phyloP scores from a whole-genome alignment of 345 rosid species.

The Raphanus raphanistrum region DNA sequence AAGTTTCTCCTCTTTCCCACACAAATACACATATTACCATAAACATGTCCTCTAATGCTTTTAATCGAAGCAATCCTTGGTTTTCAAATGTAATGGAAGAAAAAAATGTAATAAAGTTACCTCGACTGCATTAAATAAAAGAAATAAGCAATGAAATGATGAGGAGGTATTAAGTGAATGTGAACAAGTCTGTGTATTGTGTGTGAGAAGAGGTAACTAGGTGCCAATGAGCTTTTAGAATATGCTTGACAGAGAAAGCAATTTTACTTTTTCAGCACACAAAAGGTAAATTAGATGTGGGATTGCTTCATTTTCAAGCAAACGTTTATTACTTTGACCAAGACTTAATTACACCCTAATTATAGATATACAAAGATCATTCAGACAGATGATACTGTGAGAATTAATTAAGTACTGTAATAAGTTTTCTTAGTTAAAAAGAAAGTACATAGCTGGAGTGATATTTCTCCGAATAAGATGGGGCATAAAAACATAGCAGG shows the following conservation, averaged over 20 bases:
- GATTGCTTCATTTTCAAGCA: neutral
- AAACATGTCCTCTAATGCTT: constrained; percentile 39
- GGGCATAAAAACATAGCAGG: neutral
- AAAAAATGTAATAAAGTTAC: constrained; percentile 21
- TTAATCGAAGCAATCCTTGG: constrained; percentile 35
- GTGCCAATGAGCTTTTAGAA: constrained; percentile 29
- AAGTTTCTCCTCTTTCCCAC: constrained; percentile 40
- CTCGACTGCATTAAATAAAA: constrained; percentile 6
- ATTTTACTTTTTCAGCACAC: constrained; percentile 12
- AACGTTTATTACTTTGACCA: neutral
- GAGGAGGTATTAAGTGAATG: constrained; percentile 29
- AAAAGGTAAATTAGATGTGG: neutral
- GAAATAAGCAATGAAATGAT: constrained; percentile 28
- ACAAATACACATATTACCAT: constrained; percentile 37
- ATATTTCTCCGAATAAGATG: neutral
- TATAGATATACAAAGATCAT: neutral
- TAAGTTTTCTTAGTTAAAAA: neutral
- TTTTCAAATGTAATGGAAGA: constrained; percentile 34
- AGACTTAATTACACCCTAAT: neutral
- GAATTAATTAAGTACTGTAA: neutral
- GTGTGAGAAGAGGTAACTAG: constrained; percentile 33
- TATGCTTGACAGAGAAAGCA: constrained; percentile 33
- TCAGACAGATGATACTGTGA: neutral
- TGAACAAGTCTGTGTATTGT: constrained; percentile 36
- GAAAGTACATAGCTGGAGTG: neutral